Evolutionary conservation across 192 early-diverging fungal genomes (phyloP).

Genomic region (Backusella tarrabulga): DNA sequence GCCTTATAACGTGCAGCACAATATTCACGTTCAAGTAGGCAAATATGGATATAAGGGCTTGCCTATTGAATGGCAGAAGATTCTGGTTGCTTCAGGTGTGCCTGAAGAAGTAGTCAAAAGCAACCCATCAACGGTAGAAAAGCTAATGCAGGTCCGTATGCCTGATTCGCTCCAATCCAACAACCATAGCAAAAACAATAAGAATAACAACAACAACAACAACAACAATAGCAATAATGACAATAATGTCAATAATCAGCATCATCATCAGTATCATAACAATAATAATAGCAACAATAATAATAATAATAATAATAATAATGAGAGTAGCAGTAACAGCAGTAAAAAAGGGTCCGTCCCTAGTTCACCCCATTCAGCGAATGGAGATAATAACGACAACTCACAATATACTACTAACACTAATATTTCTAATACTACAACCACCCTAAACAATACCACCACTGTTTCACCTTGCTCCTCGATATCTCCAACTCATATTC

Average conservation of each 20-base stretch:
- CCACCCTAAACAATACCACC: background rate
- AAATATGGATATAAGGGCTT: constrained; percentile 41
- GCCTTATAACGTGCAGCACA: constrained; percentile 53
- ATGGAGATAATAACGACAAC: background rate
- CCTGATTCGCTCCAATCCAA: constrained; percentile 43
- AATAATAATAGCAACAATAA: background rate
- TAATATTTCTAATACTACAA: constrained; percentile 5
- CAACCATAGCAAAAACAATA: constrained; percentile 9
- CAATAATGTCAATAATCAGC: constrained; percentile 22
- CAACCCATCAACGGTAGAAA: constrained; percentile 45
- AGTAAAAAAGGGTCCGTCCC: constrained; percentile 5
- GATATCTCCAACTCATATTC: background rate
- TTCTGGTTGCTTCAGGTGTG: constrained; percentile 43
- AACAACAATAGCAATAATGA: background rate
- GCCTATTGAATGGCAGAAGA: constrained; percentile 46
- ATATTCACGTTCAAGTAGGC: constrained; percentile 51
- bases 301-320: background rate
- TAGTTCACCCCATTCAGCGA: constrained; percentile 3
- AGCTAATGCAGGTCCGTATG: constrained; percentile 48
- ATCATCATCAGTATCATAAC: constrained; percentile 15
- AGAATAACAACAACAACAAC: background rate
- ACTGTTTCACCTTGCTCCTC: background rate
- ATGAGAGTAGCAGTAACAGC: constrained; percentile 22
- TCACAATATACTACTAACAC: background rate
- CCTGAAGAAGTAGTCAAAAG: constrained; percentile 44